Conservation (phyloP, 2,329 filamentous ascomycete genomes). For the Catunica adiposa region DNA sequence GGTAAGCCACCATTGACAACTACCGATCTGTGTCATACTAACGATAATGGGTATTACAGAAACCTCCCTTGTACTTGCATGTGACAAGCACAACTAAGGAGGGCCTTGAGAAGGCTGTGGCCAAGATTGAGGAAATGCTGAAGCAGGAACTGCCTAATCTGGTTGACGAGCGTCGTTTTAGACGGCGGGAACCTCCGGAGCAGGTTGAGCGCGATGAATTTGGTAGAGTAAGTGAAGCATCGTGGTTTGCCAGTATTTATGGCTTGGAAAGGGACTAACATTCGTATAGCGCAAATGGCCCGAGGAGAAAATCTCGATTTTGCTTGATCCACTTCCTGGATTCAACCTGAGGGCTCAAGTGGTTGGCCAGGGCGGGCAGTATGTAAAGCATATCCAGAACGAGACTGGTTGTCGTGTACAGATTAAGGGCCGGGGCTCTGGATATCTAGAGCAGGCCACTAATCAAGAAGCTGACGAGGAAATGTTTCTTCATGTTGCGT, state of each 20-base stretch:
- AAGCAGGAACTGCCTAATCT: slow-evolving; percentile 89
- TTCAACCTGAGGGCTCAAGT: slow-evolving; percentile 96
- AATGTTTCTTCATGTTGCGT: slow-evolving; percentile 96
- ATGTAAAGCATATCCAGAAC: slow-evolving; percentile 95
- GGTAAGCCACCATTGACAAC: slow-evolving; percentile 38
- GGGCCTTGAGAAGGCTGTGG: slow-evolving; percentile 76
- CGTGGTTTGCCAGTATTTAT: background rate
- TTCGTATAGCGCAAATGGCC: slow-evolving; percentile 80
- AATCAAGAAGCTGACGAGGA: slow-evolving; percentile 82
- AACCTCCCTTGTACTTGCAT: slow-evolving; percentile 85
- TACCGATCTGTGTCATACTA: slow-evolving; percentile 5
- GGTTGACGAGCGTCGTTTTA: slow-evolving; percentile 85
- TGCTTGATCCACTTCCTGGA: slow-evolving; percentile 75
- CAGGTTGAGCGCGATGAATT: slow-evolving; percentile 78
- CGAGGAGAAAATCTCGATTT: slow-evolving; percentile 83
- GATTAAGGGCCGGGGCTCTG: slow-evolving; percentile 91
- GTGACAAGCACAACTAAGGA: slow-evolving; percentile 84
- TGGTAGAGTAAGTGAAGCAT: slow-evolving; percentile 47
- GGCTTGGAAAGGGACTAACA: slow-evolving; percentile 10
- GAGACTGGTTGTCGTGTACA: slow-evolving; percentile 92
- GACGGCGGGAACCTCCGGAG: slow-evolving; percentile 61
- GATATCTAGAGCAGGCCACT: slow-evolving; percentile 81
- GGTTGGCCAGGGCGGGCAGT: slow-evolving; percentile 81
- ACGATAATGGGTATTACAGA: slow-evolving; percentile 33
- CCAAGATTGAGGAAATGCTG: slow-evolving; percentile 86